These are phyloP conservation scores for Centella asiatica DNA, from an alignment of 129 eudicot genomes.

Conservation along the genomic window DNA sequence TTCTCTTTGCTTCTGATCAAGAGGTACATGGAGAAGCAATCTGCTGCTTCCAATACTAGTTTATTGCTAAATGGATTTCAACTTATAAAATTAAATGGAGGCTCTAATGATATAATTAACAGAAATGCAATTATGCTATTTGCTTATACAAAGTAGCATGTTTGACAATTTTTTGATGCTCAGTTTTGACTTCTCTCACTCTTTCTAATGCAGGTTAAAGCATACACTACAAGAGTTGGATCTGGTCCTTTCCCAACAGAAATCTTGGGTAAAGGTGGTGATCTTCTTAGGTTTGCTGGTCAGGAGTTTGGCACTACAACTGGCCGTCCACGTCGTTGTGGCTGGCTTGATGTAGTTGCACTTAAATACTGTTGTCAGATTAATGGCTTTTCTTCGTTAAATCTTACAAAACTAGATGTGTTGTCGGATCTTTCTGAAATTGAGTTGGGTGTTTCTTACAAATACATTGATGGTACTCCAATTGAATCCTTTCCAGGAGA, in stretches of 20 bases:
- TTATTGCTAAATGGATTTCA: background rate
- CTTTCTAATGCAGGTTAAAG: conserved; percentile 68
- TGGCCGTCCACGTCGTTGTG: conserved; percentile 98
- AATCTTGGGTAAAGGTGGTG: conserved; percentile 69
- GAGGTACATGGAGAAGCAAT: background rate
- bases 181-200: conserved; percentile 6
- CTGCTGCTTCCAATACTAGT: background rate
- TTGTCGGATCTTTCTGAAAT: conserved; percentile 80
- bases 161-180: no score
- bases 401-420: conserved; percentile 93
- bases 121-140: no score
- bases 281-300: conserved; percentile 71
- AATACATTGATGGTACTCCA: conserved; percentile 50
- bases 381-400: conserved; percentile 76
- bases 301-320: conserved; percentile 96
- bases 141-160: no score
- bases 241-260: conserved; percentile 99
- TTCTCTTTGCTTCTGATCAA: background rate
- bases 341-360: conserved; percentile 95
- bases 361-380: conserved; percentile 71
- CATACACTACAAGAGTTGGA: conserved; percentile 97
- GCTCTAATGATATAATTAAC: no score
- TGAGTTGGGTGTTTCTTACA: conserved; percentile 76
- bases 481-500: conserved; percentile 74
- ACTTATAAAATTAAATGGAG: no score